These are phyloP conservation scores for Populus hybrid DNA, from an alignment of 441 rosid species.

Conservation along the genomic window DNA sequence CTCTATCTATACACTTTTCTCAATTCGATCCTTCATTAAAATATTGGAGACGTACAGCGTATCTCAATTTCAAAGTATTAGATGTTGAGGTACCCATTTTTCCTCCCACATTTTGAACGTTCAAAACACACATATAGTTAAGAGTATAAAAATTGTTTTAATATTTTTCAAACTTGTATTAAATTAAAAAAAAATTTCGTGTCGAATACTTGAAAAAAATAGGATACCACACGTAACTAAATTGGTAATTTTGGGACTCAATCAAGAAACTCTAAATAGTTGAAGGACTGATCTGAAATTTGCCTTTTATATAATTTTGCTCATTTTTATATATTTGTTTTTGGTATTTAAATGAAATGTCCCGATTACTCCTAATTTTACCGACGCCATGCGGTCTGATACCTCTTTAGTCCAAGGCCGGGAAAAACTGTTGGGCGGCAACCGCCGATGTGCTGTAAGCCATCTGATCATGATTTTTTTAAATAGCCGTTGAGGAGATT, in stretches of 20 bases:
- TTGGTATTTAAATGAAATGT: conserved; percentile 16
- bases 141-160: background rate
- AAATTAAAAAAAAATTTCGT: background rate
- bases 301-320: background rate
- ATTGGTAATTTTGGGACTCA: background rate
- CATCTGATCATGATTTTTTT: conserved; percentile 42
- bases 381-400: conserved; percentile 57
- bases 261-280: background rate
- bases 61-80: background rate
- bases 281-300: background rate
- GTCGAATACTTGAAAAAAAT: background rate
- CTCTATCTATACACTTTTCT: background rate
- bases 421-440: conserved; percentile 62
- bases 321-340: background rate
- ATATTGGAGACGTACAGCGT: background rate
- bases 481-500: conserved; percentile 45
- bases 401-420: conserved; percentile 35
- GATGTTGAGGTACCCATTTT: background rate
- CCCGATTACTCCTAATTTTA: conserved; percentile 31
- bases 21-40: background rate
- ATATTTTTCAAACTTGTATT: background rate
- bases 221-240: background rate
- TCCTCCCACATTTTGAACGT: background rate
- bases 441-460: conserved; percentile 51
- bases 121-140: background rate